Evolutionary conservation across 305 asterid species (phyloP).

Genomic region (Plantago lanceolata): DNA sequence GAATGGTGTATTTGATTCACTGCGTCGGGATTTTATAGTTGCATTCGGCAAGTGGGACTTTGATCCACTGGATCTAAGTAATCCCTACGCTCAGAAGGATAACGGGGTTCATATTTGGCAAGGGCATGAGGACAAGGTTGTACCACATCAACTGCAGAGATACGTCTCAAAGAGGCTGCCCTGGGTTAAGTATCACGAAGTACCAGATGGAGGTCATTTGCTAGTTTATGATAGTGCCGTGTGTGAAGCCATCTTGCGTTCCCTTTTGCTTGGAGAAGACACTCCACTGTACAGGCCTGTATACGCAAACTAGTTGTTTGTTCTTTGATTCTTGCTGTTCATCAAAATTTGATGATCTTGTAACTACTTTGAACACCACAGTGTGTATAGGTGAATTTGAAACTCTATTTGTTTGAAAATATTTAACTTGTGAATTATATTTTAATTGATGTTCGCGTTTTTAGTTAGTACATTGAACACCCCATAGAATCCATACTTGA

Average conservation of each 20-base stretch:
- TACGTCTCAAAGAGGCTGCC: slow-evolving; percentile 58
- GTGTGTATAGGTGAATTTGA: slow-evolving; percentile 21
- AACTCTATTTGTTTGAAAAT: slow-evolving; percentile 27
- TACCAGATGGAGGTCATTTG: slow-evolving; percentile 87
- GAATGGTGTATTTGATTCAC: slow-evolving; percentile 54
- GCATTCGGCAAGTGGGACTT: slow-evolving; percentile 90
- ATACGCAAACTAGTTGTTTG: slow-evolving; percentile 20
- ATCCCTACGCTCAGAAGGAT: slow-evolving; percentile 56
- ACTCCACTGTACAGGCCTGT: slow-evolving; percentile 53
- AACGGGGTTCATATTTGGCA: slow-evolving; percentile 79
- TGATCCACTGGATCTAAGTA: slow-evolving; percentile 59
- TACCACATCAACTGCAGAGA: slow-evolving; percentile 72
- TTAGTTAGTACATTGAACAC: not conserved
- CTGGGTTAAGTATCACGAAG: slow-evolving; percentile 89
- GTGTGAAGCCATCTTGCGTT: slow-evolving; percentile 81
- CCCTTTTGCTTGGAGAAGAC: slow-evolving; percentile 79
- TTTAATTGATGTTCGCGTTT: not conserved
- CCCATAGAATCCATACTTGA: not conserved
- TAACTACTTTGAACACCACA: slow-evolving; percentile 29
- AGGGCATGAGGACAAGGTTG: slow-evolving; percentile 79
- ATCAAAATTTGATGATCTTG: slow-evolving; percentile 33
- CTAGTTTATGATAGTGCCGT: slow-evolving; percentile 74
- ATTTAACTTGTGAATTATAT: slow-evolving; percentile 18
- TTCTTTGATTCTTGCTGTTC: slow-evolving; percentile 31
- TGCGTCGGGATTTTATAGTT: slow-evolving; percentile 61